A percentile compares a stretch with the other conserved stretches of the same genome.
phyloP scores from a whole-genome alignment of 148 eudicot species.

The Cornus kousa region DNA sequence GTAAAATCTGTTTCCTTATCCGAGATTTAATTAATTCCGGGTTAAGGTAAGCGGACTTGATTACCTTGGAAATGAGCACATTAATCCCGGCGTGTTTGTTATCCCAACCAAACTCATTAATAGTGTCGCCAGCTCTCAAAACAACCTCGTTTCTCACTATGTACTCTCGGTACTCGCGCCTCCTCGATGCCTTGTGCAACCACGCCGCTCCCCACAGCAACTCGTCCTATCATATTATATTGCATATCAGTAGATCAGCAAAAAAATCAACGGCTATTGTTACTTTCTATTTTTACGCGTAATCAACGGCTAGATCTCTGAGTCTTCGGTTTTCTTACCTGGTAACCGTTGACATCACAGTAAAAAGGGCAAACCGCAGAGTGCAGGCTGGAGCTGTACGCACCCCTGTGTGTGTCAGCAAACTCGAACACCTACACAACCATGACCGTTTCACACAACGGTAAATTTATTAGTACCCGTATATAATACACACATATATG shows the following conservation, averaged over 20 bases:
- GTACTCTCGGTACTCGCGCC: slow-evolving; percentile 75
- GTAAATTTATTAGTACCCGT: not conserved
- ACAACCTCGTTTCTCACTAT: slow-evolving; percentile 79
- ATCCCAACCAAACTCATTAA: slow-evolving; percentile 98
- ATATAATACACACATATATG: no score
- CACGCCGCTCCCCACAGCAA: slow-evolving; percentile 98
- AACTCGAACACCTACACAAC: slow-evolving; percentile 74
- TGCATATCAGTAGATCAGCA: not conserved
- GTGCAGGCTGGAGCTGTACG: slow-evolving; percentile 68
- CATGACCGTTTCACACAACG: slow-evolving; percentile 5
- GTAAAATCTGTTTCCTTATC: slow-evolving; percentile 3
- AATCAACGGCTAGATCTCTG: not conserved
- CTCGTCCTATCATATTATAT: slow-evolving; percentile 53
- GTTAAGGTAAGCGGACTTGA: slow-evolving; percentile 5
- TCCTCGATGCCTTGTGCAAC: slow-evolving; percentile 90
- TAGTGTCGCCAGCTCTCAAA: slow-evolving; percentile 76
- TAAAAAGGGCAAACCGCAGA: slow-evolving; percentile 83
- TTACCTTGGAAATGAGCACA: slow-evolving; percentile 83
- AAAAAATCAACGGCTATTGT: not conserved
- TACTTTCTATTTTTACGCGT: not conserved
- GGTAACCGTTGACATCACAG: slow-evolving; percentile 85
- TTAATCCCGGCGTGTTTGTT: slow-evolving; percentile 97
- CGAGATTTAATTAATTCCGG: slow-evolving; percentile 4
- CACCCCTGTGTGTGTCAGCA: slow-evolving; percentile 85
- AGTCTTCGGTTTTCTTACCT: slow-evolving; percentile 35